Evolutionary conservation across 768 basidiomycete species (phyloP), one percentile per base, ranked within the genome.

Genomic region (Saitozyma podzolica): DNA sequence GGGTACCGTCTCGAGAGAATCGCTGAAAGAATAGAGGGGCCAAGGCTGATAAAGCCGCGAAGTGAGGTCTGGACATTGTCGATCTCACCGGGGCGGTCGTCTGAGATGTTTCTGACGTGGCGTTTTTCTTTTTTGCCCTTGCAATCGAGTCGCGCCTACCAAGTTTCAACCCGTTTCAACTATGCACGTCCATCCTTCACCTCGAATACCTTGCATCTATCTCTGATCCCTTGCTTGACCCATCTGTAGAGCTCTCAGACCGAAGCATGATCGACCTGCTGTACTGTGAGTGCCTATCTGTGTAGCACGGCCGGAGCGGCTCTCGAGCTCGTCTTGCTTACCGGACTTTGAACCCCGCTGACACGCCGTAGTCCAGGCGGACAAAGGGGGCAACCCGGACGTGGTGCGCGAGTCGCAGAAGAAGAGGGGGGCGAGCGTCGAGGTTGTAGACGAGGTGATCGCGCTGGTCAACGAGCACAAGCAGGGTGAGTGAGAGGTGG

Each of bases 381-480:
- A 74, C 55, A 79, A 79, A 78, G 96, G 94, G 29, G 96, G 96
- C 42, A 90, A 96, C 82, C 87, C 94, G 14, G 87, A 89, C 68
- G 85, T 87, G 75, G 93, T 98, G 65, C 83, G 89, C 60, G 92
- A 92, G 72, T 97, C 94, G 4, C 95, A 99, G 82, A 83, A 87
- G 73, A 93, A 91, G 81, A 86, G 96, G 53, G 90, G 90, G 9
- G 88, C 92, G 59, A 85, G 89, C 17, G 90, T 91, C 56, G 94
- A 93, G 79, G 79, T 96, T 68, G 94, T 98, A 14, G 93, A 97
- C 80, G 92, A 98, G 79, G 86, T 97, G 62, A 87, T 98, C 62
- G 86, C 86, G 74, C 87, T 94, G 87, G 96, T 97, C 74, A 80
- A 85, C 9, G 90, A 92, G 69, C 97, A 94, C 92, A 91, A 92